Conservation (phyloP, 768 basidiomycete genomes). For the Naematelia encephala region DNA sequence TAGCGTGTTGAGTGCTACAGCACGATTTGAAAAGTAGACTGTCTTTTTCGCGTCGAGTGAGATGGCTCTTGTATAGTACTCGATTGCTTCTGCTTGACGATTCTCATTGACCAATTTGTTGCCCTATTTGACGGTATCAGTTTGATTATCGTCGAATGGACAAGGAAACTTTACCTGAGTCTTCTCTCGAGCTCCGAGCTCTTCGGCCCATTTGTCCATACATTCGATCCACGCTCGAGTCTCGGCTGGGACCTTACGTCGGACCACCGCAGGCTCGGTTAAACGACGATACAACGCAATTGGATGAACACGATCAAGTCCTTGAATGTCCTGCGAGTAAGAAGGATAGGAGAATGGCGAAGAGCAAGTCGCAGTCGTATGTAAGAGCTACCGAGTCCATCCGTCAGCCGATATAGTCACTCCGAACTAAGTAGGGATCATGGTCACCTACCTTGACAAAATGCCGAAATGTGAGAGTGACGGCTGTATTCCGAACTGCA, state of each 20-base stretch:
- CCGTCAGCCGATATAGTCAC: not conserved
- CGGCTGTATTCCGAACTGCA: slow-evolving; percentile 44
- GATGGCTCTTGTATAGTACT: slow-evolving; percentile 49
- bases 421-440: not conserved
- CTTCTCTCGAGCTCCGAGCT: slow-evolving; percentile 46
- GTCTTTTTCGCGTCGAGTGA: slow-evolving; percentile 50
- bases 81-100: slow-evolving; percentile 38
- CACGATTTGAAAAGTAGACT: slow-evolving; percentile 49
- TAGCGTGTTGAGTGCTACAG: slow-evolving; percentile 48
- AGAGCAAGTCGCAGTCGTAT: slow-evolving; percentile 41
- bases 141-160: not conserved
- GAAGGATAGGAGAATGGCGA: slow-evolving; percentile 48
- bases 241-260: slow-evolving; percentile 26
- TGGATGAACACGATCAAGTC: slow-evolving; percentile 46
- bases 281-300: slow-evolving; percentile 47
- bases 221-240: slow-evolving; percentile 43
- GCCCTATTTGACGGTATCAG: slow-evolving; percentile 21
- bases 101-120: slow-evolving; percentile 40
- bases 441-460: slow-evolving; percentile 47
- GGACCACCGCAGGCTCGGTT: slow-evolving; percentile 36
- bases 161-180: not conserved
- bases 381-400: slow-evolving; percentile 39
- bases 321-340: slow-evolving; percentile 44
- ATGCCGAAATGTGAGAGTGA: slow-evolving; percentile 48
- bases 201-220: slow-evolving; percentile 51